Evolutionary conservation across 2,329 filamentous ascomycete genomes (phyloP).

Genomic region (Colletotrichum karsti): DNA sequence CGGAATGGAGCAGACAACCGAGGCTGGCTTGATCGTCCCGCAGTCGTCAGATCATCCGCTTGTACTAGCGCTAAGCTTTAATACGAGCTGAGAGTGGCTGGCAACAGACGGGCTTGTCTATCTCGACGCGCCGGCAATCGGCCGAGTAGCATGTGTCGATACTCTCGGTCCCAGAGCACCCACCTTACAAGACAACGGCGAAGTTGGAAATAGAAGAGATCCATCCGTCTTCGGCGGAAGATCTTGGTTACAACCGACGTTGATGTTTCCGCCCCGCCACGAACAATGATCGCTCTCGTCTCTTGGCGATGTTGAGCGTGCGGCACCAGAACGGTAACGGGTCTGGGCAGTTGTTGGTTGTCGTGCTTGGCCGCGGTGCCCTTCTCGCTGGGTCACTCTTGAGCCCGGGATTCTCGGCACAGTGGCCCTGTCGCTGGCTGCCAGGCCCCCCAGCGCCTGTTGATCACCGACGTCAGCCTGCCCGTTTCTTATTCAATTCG

Average conservation of each 20-base stretch:
- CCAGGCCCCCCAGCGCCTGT: slow-evolving; percentile 2
- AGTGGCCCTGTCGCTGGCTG: slow-evolving; percentile 1
- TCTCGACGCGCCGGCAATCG: slow-evolving; percentile 2
- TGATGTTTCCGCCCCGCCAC: neutral
- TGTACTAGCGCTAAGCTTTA: slow-evolving; percentile 1
- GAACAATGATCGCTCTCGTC: neutral
- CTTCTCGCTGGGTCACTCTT: neutral
- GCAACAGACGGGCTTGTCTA: neutral
- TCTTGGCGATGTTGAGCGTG: neutral
- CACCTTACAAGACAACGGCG: neutral
- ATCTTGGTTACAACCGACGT: slow-evolving; percentile 1
- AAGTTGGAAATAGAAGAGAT: neutral
- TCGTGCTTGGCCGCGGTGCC: neutral
- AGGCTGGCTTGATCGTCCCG: slow-evolving; percentile 5
- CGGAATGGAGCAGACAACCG: slow-evolving; percentile 4
- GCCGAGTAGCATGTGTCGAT: neutral
- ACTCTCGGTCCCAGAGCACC: neutral
- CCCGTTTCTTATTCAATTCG: slow-evolving; percentile 2
- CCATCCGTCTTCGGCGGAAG: neutral
- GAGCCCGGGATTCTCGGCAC: slow-evolving; percentile 16
- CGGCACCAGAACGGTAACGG: neutral
- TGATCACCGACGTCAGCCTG: slow-evolving; percentile 27
- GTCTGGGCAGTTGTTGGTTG: neutral
- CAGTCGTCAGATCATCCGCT: neutral
- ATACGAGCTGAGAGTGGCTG: neutral